Conservation (phyloP, 2,329 filamentous ascomycete species). For the Fusarium globosum region DNA sequence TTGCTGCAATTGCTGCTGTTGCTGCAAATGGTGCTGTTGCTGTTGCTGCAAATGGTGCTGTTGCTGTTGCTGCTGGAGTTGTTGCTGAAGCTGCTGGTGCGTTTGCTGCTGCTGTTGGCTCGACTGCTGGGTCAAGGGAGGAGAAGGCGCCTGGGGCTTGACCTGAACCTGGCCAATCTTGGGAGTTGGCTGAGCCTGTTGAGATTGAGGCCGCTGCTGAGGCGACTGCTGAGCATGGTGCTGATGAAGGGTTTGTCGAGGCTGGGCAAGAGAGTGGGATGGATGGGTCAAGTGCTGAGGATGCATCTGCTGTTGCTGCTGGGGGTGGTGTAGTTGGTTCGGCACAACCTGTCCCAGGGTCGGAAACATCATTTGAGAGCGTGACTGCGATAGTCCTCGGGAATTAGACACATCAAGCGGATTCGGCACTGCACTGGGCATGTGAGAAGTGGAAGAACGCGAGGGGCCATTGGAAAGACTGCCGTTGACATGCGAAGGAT, state of each 20-base stretch:
- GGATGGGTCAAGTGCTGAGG: slow-evolving; percentile 48
- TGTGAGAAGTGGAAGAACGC: slow-evolving; percentile 56
- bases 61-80: slow-evolving; percentile 45
- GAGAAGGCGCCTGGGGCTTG: slow-evolving; percentile 48
- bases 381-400: slow-evolving; percentile 55
- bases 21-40: slow-evolving; percentile 43
- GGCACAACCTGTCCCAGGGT: slow-evolving; percentile 56
- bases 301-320: slow-evolving; percentile 52
- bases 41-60: slow-evolving; percentile 44
- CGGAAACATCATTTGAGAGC: slow-evolving; percentile 56
- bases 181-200: slow-evolving; percentile 47
- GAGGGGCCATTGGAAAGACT: slow-evolving; percentile 62
- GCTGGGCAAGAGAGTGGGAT: slow-evolving; percentile 42
- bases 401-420: slow-evolving; percentile 59
- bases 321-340: slow-evolving; percentile 58
- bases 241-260: slow-evolving; percentile 43
- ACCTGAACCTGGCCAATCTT: slow-evolving; percentile 49
- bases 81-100: slow-evolving; percentile 45
- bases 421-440: slow-evolving; percentile 62
- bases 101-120: slow-evolving; percentile 40
- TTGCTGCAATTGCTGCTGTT: slow-evolving; percentile 46
- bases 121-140: slow-evolving; percentile 47
- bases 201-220: slow-evolving; percentile 54
- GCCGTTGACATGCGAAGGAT: slow-evolving; percentile 58
- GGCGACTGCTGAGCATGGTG: slow-evolving; percentile 47